Percentiles rank a stretch among this genome's conserved stretches.
Conservation (phyloP, 2,329 filamentous ascomycete species). For the Sphaerulina vaccinii region DNA sequence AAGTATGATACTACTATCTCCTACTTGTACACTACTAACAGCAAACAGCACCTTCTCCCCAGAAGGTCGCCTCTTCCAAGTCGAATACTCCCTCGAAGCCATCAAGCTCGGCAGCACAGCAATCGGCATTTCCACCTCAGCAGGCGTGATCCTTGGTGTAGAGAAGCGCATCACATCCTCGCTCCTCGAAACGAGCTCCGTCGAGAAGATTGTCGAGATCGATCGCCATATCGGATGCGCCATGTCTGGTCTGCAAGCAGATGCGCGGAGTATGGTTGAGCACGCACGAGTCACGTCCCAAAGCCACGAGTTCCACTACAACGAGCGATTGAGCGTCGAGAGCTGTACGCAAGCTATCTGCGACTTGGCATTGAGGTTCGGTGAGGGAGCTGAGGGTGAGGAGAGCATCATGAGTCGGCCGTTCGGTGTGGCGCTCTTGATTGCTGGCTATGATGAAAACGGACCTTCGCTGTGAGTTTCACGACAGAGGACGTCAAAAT, state of each 20-base stretch:
- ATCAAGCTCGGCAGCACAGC: conserved; percentile 99
- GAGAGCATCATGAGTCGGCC: conserved; percentile 98
- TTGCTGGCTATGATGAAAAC: conserved; percentile 96
- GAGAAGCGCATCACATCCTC: conserved; percentile 99
- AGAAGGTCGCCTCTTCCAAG: conserved; percentile 98
- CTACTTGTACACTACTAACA: conserved; percentile 28
- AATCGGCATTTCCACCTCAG: conserved; percentile 91
- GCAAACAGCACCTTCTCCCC: conserved; percentile 88
- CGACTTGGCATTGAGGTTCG: conserved; percentile 91
- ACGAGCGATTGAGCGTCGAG: conserved; percentile 90
- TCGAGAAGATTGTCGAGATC: conserved; percentile 99
- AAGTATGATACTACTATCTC: conserved; percentile 68
- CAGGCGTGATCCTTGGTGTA: conserved; percentile 93
- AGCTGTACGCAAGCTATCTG: conserved; percentile 99
- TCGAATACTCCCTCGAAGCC: conserved; percentile 99
- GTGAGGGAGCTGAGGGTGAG: conserved; percentile 71
- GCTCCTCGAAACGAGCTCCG: conserved; percentile 93
- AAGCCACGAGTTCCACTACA: conserved; percentile 97
- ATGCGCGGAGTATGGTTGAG: conserved; percentile 96
- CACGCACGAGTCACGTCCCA: conserved; percentile 94
- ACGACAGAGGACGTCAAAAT: background rate
- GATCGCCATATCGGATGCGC: conserved; percentile 98
- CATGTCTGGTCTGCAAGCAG: conserved; percentile 96
- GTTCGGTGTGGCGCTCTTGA: conserved; percentile 93
- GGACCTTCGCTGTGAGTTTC: conserved; percentile 74